Conservation (phyloP, 2,329 filamentous ascomycete genomes). For the Dothideomycetes sp. region DNA sequence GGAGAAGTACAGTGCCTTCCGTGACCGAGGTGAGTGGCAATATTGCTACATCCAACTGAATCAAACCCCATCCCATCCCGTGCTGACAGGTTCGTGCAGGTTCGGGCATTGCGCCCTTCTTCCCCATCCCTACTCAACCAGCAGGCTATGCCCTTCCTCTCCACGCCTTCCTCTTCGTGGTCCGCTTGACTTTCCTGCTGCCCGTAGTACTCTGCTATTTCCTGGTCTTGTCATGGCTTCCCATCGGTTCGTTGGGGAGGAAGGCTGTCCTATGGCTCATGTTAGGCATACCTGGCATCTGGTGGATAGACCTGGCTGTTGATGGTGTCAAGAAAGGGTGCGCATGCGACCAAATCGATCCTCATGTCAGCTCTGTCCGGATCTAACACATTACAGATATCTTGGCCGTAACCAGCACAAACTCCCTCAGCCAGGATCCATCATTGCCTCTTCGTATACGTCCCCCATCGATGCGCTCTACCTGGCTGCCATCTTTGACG, state of each 20-base stretch:
- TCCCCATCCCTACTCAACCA: slow-evolving; percentile 63
- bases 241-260: slow-evolving; percentile 57
- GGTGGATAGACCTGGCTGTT: slow-evolving; percentile 98
- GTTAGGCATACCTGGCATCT: slow-evolving; percentile 81
- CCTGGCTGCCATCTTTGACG: slow-evolving; percentile 90
- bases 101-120: slow-evolving; percentile 91
- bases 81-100: slow-evolving; percentile 45
- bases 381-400: slow-evolving; percentile 38
- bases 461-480: slow-evolving; percentile 90
- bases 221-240: slow-evolving; percentile 63
- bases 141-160: slow-evolving; percentile 55
- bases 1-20: slow-evolving; percentile 93
- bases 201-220: slow-evolving; percentile 64
- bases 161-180: slow-evolving; percentile 57
- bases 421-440: slow-evolving; percentile 66
- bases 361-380: too few relatives aligned
- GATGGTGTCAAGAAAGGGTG: slow-evolving; percentile 90
- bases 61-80: slow-evolving; percentile 6
- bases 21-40: slow-evolving; percentile 62
- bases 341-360: slow-evolving; percentile 18
- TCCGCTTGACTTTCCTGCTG: slow-evolving; percentile 72
- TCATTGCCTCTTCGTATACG: slow-evolving; percentile 87
- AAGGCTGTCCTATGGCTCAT: slow-evolving; percentile 84
- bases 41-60: not conserved
- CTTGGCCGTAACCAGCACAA: slow-evolving; percentile 65